Base-by-base conservation (phyloP, 2,329 filamentous ascomycete genomes). In the Neonectria neomacrospora region DNA sequence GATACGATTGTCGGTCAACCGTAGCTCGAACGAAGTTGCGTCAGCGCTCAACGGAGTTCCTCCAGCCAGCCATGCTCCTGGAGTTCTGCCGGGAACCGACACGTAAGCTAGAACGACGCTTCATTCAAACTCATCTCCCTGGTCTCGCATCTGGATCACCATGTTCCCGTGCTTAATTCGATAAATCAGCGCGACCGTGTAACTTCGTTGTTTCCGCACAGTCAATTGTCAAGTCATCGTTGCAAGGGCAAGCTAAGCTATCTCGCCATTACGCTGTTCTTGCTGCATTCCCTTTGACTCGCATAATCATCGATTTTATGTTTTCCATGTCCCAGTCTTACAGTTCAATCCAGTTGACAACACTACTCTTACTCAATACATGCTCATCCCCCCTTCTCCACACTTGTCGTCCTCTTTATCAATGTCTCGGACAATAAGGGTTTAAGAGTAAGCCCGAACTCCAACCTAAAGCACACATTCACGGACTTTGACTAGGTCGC, bases 71-170 rank as follows among this genome's bases (percentile, higher is more conserved):
- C 45, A 58, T 34, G 26, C 28, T 41, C 12, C 39, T 41, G 12
- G 23, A 23, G 18, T 50, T 16, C 28, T 58, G 54, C 59, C 54
- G 59, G 48, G 18, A 44, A 54, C 59, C 59, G 59, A 62, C 59
- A 50, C 59, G 54, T 48, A 62, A 62, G 34, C 48, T 48, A 37
- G 30, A 14, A 39, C 22, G 30, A 50, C 34, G 12, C 28, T 50
- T 50, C 41, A 34, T 30, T 30, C 28, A 56, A 53, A 8, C 34
- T 41, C 54, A 34, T 51, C 41, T 58, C 59, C 51, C 34, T n/a
- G 18, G 44, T 56, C 30, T 52, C 44, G 23, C 32, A 26, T 18
- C 23, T 28, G 39, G n/a, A 50, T 16, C 26, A 9, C 37, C 34
- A 41, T 18, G 11, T 28, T 9, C 6, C 26, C 11, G 54, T 34